Conservation (phyloP, 140 eudicot species). For the Cichorium intybus region DNA sequence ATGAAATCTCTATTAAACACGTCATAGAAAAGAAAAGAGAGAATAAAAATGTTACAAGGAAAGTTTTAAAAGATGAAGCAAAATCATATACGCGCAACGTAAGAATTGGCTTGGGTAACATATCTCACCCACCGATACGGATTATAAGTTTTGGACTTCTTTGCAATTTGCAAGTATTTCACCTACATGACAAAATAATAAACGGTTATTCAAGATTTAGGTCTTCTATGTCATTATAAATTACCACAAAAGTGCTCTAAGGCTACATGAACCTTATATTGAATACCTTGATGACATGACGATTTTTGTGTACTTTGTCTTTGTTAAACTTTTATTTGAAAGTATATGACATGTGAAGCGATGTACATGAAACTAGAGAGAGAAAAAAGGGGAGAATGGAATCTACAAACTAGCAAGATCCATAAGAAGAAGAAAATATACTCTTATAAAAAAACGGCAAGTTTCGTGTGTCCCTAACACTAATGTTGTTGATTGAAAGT, state of each 20-base stretch:
- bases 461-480: too few species aligned
- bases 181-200: conserved; percentile 42
- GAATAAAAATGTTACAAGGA: conserved; percentile 9
- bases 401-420: too few species aligned
- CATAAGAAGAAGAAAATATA: too few species aligned
- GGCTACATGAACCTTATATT: background rate
- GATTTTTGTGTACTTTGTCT: too few species aligned
- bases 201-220: background rate
- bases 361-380: too few species aligned
- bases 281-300: too few species aligned
- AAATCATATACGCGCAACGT: conserved; percentile 77
- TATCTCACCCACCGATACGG: conserved; percentile 91
- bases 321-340: too few species aligned
- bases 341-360: too few species aligned
- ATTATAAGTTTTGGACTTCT: conserved; percentile 66
- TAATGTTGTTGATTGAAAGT: too few species aligned
- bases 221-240: background rate
- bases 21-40: background rate
- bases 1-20: background rate
- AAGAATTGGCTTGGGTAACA: conserved; percentile 84
- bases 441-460: too few species aligned
- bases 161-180: conserved; percentile 82
- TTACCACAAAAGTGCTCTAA: background rate
- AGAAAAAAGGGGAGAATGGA: too few species aligned
- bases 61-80: background rate